These are phyloP conservation scores for Obelidium mucronatum DNA, from an alignment of 192 early-diverging fungal species.

Conservation along the genomic window DNA sequence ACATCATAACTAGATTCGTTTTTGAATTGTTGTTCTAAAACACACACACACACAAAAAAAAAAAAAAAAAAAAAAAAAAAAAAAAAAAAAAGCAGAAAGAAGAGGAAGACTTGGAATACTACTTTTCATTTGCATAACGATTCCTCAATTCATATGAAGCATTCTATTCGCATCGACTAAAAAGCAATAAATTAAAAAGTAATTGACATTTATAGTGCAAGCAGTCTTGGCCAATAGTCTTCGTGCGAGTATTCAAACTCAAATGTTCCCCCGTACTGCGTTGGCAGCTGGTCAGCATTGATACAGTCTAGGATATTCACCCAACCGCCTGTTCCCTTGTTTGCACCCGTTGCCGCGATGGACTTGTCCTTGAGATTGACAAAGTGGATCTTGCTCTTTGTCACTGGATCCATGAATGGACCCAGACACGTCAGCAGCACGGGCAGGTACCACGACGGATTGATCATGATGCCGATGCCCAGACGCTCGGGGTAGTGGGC, in stretches of 20 bases:
- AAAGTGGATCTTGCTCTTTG: conserved; percentile 86
- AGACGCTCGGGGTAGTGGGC: conserved; percentile 92
- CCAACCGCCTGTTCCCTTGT: conserved; percentile 47
- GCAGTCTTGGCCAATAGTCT: conserved; percentile 68
- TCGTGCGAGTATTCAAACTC: conserved; percentile 73
- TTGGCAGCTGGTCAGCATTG: conserved; percentile 65
- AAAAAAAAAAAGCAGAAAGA: conserved; percentile 55
- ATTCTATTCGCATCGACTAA: not conserved
- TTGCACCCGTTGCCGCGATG: conserved; percentile 2
- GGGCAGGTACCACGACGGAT: conserved; percentile 87
- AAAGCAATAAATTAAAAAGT: not conserved
- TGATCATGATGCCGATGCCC: conserved; percentile 67
- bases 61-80: conserved; percentile 60
- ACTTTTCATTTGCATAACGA: conserved; percentile 29
- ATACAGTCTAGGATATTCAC: conserved; percentile 61
- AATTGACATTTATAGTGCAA: not conserved
- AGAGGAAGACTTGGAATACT: conserved; percentile 32
- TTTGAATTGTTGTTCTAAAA: conserved; percentile 50
- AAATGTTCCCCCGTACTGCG: conserved; percentile 76
- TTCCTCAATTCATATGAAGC: not conserved
- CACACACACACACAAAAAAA: conserved; percentile 67
- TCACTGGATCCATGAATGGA: conserved; percentile 93
- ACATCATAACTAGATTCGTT: not conserved
- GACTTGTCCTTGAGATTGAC: conserved; percentile 64
- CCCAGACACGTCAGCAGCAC: conserved; percentile 78